Percentiles rank a stretch among this genome's conserved stretches.
These are phyloP conservation scores for Ustulina deusta DNA, from an alignment of 2,329 filamentous ascomycete genomes.

Conservation along the genomic window DNA sequence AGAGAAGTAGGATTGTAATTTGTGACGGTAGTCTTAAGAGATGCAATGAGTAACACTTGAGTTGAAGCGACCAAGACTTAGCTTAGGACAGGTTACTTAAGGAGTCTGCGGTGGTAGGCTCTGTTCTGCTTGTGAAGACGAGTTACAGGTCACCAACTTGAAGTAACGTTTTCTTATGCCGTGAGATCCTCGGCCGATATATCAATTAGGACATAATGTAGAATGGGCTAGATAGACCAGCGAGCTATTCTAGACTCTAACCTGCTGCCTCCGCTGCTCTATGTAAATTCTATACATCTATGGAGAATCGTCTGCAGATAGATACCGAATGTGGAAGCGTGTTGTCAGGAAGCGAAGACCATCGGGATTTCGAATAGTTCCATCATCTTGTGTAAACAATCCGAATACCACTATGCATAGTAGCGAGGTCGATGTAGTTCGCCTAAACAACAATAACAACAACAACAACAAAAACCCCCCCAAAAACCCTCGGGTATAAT, in stretches of 20 bases:
- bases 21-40: background rate
- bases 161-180: background rate
- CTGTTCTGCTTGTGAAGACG: background rate
- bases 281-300: constrained; percentile 3
- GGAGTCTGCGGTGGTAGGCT: background rate
- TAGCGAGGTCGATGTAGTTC: background rate
- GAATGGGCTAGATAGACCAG: background rate
- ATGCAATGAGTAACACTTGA: background rate
- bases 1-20: background rate
- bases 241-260: background rate
- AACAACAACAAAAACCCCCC: background rate
- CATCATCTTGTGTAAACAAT: background rate
- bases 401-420: background rate
- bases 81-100: background rate
- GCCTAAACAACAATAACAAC: too few relatives aligned
- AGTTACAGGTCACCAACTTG: background rate
- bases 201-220: background rate
- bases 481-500: background rate
- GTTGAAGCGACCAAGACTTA: background rate
- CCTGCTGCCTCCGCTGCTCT: background rate
- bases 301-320: background rate
- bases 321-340: background rate
- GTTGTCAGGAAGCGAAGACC: background rate
- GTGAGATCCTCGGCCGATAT: background rate
- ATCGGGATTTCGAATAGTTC: background rate